A percentile compares a stretch with the other conserved stretches of the same genome.
These are phyloP conservation scores for Galeopsis tetrahit DNA, from an alignment of 257 asterid species.

Conservation along the genomic window DNA sequence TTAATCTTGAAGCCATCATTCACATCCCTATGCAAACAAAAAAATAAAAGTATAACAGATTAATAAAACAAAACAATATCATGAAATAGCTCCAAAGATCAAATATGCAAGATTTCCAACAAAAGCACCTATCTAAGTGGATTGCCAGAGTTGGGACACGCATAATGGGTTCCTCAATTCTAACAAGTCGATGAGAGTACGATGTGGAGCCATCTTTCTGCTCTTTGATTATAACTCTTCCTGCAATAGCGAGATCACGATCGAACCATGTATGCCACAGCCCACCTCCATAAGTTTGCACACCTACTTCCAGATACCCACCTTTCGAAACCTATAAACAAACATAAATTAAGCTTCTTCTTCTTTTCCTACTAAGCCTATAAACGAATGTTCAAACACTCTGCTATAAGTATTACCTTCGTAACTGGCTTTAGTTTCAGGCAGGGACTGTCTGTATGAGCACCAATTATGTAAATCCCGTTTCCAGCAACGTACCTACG, in stretches of 20 bases:
- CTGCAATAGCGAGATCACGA: conserved; percentile 89
- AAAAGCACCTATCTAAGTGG: conserved; percentile 85
- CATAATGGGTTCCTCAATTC: conserved; percentile 87
- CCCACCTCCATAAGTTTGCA: conserved; percentile 95
- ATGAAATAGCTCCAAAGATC: conserved; percentile 2
- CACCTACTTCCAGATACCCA: conserved; percentile 94
- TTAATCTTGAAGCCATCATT: conserved; percentile 92
- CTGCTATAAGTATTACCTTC: conserved; percentile 52
- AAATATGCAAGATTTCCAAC: conserved; percentile 19
- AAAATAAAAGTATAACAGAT: conserved; percentile 18
- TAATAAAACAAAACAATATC: conserved; percentile 1
- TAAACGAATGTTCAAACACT: neutral
- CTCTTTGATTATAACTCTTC: conserved; percentile 73
- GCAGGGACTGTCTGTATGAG: conserved; percentile 98
- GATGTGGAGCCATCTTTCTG: conserved; percentile 64
- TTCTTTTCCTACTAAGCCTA: neutral
- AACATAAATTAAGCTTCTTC: neutral
- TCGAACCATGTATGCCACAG: conserved; percentile 99
- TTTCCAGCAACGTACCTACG: conserved; percentile 84
- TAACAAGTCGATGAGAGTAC: conserved; percentile 73
- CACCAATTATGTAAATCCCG: conserved; percentile 84
- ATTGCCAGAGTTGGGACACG: conserved; percentile 95
- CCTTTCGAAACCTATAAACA: conserved; percentile 74
- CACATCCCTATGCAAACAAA: conserved; percentile 62
- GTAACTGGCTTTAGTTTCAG: conserved; percentile 81